Percentiles rank a stretch among this genome's conserved stretches.
Evolutionary conservation across 2,329 filamentous ascomycete species (phyloP).

Genomic region (Whalleya microplaca): DNA sequence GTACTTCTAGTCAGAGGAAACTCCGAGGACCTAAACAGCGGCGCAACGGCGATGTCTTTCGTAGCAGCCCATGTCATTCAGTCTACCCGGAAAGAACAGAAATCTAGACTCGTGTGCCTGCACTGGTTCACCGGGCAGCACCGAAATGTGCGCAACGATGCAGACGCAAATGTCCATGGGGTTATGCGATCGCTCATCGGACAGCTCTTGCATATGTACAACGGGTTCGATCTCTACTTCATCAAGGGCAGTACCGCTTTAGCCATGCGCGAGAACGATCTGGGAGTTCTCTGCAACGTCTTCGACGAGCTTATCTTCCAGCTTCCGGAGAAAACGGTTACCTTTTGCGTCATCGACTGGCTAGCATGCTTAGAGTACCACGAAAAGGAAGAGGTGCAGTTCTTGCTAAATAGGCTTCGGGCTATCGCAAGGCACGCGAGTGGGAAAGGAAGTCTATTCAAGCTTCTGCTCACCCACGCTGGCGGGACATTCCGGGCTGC

Average conservation of each 20-base stretch:
- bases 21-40: background rate
- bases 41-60: slow-evolving; percentile 8
- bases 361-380: slow-evolving; percentile 9
- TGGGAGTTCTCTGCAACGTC: slow-evolving; percentile 9
- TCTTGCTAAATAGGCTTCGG: slow-evolving; percentile 4
- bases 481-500: slow-evolving; percentile 10
- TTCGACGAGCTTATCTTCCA: slow-evolving; percentile 15
- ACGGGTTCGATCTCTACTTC: slow-evolving; percentile 12
- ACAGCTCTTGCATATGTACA: slow-evolving; percentile 9
- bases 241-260: slow-evolving; percentile 8
- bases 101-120: slow-evolving; percentile 1
- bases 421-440: slow-evolving; percentile 5
- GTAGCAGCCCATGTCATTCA: slow-evolving; percentile 12
- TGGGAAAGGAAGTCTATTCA: slow-evolving; percentile 13
- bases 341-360: slow-evolving; percentile 12
- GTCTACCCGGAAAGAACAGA: slow-evolving; percentile 6
- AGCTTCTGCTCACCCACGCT: slow-evolving; percentile 12
- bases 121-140: slow-evolving; percentile 14
- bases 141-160: slow-evolving; percentile 7
- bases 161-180: slow-evolving; percentile 12
- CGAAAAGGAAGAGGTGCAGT: slow-evolving; percentile 7
- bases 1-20: slow-evolving; percentile 9
- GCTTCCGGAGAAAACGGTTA: slow-evolving; percentile 9
- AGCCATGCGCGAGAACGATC: slow-evolving; percentile 9
- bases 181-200: slow-evolving; percentile 16